Conservation (phyloP, 2,329 filamentous ascomycete species). For the Alternaria angustiovoidea region DNA sequence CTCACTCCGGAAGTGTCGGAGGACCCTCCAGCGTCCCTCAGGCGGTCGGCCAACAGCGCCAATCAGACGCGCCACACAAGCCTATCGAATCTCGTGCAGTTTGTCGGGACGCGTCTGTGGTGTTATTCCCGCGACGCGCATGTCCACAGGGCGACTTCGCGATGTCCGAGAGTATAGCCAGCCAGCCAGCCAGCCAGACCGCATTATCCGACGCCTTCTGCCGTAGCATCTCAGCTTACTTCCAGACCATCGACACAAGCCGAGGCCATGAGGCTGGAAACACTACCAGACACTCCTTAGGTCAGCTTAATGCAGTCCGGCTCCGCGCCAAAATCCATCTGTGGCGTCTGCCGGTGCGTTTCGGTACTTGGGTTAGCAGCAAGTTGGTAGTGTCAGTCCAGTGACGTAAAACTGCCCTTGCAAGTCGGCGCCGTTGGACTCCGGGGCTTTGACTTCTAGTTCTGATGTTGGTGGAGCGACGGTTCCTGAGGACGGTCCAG, state of each 20-base stretch:
- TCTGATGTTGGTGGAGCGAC: neutral
- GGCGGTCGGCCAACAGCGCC: neutral
- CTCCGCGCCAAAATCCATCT: neutral
- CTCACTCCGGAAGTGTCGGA: neutral
- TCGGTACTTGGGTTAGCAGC: slow-evolving; percentile 4
- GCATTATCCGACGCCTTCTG: neutral
- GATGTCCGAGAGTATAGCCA: neutral
- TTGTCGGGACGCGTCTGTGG: neutral
- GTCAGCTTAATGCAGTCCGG: neutral
- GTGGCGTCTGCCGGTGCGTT: slow-evolving; percentile 5
- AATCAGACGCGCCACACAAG: neutral
- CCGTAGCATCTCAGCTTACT: neutral
- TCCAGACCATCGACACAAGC: neutral
- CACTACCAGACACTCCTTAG: neutral
- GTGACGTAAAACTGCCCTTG: slow-evolving; percentile 1
- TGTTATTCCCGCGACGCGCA: neutral
- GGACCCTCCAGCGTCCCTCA: neutral
- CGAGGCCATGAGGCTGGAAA: neutral
- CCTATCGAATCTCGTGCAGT: neutral
- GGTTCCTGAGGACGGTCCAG: neutral
- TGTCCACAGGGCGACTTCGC: neutral
- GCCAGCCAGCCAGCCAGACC: neutral
- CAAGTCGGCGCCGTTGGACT: neutral
- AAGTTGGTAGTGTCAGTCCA: neutral
- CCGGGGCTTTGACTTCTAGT: neutral